Percentiles rank a stretch among this genome's conserved stretches.
Conservation (phyloP, 306 rosid genomes). For the Gastrolobium bilobum region DNA sequence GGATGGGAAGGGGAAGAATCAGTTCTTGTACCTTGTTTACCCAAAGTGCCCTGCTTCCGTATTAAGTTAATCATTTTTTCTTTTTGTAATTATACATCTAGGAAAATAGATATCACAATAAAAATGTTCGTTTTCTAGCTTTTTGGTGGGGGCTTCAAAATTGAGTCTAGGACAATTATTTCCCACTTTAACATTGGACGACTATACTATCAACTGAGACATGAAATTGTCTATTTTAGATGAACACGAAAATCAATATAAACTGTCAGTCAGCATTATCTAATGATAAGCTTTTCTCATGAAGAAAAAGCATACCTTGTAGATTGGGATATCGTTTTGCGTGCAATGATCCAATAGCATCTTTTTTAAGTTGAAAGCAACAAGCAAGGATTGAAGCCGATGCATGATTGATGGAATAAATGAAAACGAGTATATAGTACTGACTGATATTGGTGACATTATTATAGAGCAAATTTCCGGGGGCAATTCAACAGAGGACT, state of each 20-base stretch:
- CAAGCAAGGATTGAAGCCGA: constrained; percentile 66
- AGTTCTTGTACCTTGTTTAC: no score
- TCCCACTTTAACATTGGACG: neutral
- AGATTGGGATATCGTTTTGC: constrained; percentile 60
- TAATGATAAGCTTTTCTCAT: constrained; percentile 14
- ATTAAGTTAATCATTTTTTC: no score
- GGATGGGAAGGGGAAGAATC: no score
- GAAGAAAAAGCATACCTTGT: constrained; percentile 58
- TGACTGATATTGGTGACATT: constrained; percentile 71
- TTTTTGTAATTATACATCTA: no score
- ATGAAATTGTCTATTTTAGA: neutral
- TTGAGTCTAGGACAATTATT: no score
- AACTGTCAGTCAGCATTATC: neutral
- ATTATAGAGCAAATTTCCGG: constrained; percentile 74
- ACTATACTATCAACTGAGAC: neutral
- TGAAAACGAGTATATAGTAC: constrained; percentile 63
- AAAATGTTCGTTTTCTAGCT: no score
- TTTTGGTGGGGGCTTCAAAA: no score
- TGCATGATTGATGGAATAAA: constrained; percentile 79
- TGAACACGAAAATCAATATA: neutral
- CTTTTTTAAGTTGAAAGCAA: constrained; percentile 69
- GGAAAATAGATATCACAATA: no score
- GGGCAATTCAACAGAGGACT: constrained; percentile 60
- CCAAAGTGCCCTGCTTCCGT: no score
- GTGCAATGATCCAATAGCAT: constrained; percentile 64